Evolutionary conservation across 2,329 filamentous ascomycete species (phyloP), one percentile per base, ranked within the genome.

Genomic region (Aspergillus spinulosporus): DNA sequence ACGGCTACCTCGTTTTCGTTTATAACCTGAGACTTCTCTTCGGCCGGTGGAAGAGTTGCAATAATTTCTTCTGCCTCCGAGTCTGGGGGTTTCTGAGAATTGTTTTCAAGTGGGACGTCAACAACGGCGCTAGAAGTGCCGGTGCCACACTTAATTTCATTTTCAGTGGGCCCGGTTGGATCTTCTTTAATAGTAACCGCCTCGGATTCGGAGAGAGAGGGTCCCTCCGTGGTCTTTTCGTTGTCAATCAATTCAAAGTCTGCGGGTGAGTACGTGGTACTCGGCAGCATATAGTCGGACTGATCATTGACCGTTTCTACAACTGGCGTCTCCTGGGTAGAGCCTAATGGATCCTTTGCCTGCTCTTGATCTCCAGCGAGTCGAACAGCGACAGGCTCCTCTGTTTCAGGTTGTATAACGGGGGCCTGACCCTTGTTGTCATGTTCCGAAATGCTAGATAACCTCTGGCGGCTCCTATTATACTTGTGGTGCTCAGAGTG

Each of bases 81-180:
- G 36, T 39, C 36, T 39, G 64, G 58, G 60, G 59, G 58, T 49
- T 62, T 64, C 59, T 62, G 52, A 58, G 63, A 59, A 52, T 65
- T 58, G 52, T 58, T 61, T 62, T 62, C 56, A 59, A 62, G 69
- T 68, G 69, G 67, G 57, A 64, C 65, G 50, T 67, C 61, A 54
- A 61, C 51, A 56, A 57, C 58, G 61, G 63, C 68, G 62, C 68
- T 70, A 68, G 69, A 59, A 62, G 65, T 65, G 61, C 64, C 62
- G 63, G 66, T 61, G 59, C 65, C 63, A 55, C 62, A 64, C 57
- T 68, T 66, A 64, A 64, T 57, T 54, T 67, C 61, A 49, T 52
- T 63, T 57, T 59, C 61, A 56, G 47, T 57, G 59, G 59, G 55
- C 43, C 57, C 62, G 58, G 60, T 60, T 59, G 68, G 64, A 59